These are phyloP conservation scores for Pseudozyma sp. DNA, from an alignment of 1,284 basidiomycete species.

Conservation along the genomic window DNA sequence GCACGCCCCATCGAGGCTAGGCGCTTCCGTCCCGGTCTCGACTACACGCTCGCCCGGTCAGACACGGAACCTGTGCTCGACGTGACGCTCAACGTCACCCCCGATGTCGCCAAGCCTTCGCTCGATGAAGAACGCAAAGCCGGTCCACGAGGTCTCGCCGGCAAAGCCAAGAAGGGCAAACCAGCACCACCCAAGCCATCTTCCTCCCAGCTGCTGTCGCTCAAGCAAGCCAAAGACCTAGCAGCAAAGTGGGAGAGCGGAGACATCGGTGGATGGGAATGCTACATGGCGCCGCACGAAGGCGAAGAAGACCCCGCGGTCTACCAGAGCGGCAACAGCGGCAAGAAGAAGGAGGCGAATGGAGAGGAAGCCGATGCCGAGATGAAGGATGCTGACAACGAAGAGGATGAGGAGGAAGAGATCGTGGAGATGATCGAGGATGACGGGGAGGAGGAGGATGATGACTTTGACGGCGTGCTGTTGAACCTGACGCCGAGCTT, in stretches of 20 bases:
- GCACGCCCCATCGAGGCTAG: conserved; percentile 78
- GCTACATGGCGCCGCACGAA: conserved; percentile 93
- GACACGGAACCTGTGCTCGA: conserved; percentile 83
- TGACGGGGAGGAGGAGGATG: conserved; percentile 72
- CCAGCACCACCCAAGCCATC: neutral
- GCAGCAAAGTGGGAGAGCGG: conserved; percentile 76
- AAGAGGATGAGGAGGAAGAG: conserved; percentile 69
- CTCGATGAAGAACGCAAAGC: conserved; percentile 52
- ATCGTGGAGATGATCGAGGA: conserved; percentile 64
- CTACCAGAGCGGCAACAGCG: conserved; percentile 75
- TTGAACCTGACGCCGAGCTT: conserved; percentile 90
- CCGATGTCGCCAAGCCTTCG: conserved; percentile 71
- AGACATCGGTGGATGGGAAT: conserved; percentile 95
- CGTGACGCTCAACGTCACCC: conserved; percentile 88
- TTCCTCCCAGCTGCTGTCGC: conserved; percentile 35
- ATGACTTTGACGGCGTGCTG: conserved; percentile 82
- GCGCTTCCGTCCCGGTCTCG: conserved; percentile 89
- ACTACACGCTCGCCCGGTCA: conserved; percentile 93
- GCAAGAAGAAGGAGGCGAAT: conserved; percentile 55
- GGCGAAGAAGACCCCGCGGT: conserved; percentile 84
- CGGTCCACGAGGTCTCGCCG: conserved; percentile 63
- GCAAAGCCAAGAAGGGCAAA: conserved; percentile 57
- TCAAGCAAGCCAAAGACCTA: conserved; percentile 58
- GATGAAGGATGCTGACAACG: conserved; percentile 66
- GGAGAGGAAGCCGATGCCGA: conserved; percentile 39